phyloP scores from a whole-genome alignment of 2,329 filamentous ascomycete species.

The Claviceps arundinis region DNA sequence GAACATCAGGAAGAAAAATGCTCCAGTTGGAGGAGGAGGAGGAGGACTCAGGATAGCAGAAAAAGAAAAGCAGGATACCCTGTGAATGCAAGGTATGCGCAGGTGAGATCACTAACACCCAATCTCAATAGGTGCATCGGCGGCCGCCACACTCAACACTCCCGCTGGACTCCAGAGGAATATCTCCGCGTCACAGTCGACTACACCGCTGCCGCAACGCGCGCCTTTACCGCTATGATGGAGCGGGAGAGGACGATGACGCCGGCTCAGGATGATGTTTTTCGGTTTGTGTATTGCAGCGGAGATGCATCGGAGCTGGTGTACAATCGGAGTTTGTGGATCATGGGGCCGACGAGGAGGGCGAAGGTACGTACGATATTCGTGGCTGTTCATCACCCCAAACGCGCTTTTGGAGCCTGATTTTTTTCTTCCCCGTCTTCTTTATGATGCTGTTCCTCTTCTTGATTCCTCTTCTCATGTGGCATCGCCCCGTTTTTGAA shows the following conservation, averaged over 20 bases:
- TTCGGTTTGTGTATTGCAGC: slow-evolving; percentile 1
- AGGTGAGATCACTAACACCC: not conserved
- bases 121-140: slow-evolving; percentile 1
- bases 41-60: too few species aligned
- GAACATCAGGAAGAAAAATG: not conserved
- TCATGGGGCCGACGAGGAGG: slow-evolving; percentile 3
- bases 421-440: not conserved
- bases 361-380: not conserved
- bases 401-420: not conserved
- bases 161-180: slow-evolving; percentile 1
- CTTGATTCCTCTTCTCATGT: too few species aligned
- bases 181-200: slow-evolving; percentile 2
- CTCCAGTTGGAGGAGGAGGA: not conserved
- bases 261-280: not conserved
- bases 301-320: slow-evolving; percentile 1
- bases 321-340: slow-evolving; percentile 3
- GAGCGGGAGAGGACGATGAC: not conserved
- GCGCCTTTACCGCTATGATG: not conserved
- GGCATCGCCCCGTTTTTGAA: not conserved
- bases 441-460: too few species aligned
- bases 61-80: not conserved
- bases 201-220: not conserved
- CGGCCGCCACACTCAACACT: not conserved
- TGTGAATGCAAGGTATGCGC: not conserved
- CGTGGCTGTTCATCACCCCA: too few species aligned